Evolutionary conservation across 2,329 filamentous ascomycete genomes (phyloP).

Genomic region (Aureobasidium namibiae): DNA sequence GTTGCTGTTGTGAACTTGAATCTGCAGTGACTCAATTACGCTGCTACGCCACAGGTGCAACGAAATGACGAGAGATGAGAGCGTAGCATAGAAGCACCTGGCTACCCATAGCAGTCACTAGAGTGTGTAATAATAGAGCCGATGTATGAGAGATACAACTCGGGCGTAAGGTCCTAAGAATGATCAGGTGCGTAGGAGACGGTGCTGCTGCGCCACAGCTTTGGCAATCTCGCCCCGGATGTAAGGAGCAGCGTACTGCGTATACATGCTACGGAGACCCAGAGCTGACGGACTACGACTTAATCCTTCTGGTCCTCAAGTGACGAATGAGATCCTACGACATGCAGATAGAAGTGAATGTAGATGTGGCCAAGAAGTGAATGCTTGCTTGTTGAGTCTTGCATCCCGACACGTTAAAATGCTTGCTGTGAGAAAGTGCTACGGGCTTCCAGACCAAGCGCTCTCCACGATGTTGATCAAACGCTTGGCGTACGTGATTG

Average conservation of each 20-base stretch:
- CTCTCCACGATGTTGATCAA: neutral
- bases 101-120: neutral
- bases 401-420: neutral
- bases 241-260: neutral
- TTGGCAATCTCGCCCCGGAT: neutral
- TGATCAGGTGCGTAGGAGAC: neutral
- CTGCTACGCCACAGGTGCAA: neutral
- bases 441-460: neutral
- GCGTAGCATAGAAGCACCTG: neutral
- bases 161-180: neutral
- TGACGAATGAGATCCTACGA: neutral
- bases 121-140: neutral
- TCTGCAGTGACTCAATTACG: neutral
- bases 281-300: neutral
- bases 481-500: neutral
- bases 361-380: neutral
- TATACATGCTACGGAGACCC: neutral
- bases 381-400: neutral
- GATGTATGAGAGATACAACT: neutral
- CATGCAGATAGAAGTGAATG: neutral
- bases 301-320: neutral
- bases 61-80: neutral
- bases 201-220: conserved; percentile 1
- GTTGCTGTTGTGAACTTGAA: neutral
- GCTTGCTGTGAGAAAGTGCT: neutral